Evolutionary conservation across 768 basidiomycete species (phyloP), one percentile per base, ranked within the genome.

Genomic region (Cystofilobasidium bisporidii): DNA sequence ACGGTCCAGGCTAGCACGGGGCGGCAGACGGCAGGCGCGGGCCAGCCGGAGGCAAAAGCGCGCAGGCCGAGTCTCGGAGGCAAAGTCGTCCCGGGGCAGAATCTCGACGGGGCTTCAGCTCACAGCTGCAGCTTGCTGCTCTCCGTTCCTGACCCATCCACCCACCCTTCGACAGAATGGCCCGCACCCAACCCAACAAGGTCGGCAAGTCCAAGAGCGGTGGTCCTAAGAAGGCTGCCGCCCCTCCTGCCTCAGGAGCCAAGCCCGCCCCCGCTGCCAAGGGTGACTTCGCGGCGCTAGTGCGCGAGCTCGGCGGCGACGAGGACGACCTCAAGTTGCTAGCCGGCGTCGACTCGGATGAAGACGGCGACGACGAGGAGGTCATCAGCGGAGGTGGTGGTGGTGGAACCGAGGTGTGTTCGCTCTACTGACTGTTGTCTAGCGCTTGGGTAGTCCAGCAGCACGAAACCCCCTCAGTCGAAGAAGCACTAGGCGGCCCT

Each of bases 281-380:
- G 4, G 22, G 47, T n/a, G 41, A 15, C 1, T 67, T 74, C 14
- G 55, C 28, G 22, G 26, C 76, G 12, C 77, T 79, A 62, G 73
- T 83, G 8, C 69, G 75, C 10, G 79, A 80, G 0, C 72, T 83
- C 2, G 83, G 82, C 28, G 83, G 82, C 26, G 80, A 79, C 45
- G 78, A 80, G 40, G 79, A 78, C 22, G 83, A 84, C 70, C 73
- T 78, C n/a, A 78, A 80, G 28, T 71, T 83, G 36, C 69, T 83
- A 59, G 80, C 80, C 67, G 78, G 76, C 63, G 72, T 78, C 14
- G 77, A 79, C 38, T 76, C 78, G 33, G 73, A 76, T 40, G 69
- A 65, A 14, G 71, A 75, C 14, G 72, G 71, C 76, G 71, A 75
- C 15, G 72, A 72, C 76, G 79, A 72, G 62, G 75, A 74, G 56